Percentiles rank a stretch among this genome's conserved stretches.
Evolutionary conservation across 108 stramenopile genomes (phyloP).

Genomic region (Nitzschia inconspicua): DNA sequence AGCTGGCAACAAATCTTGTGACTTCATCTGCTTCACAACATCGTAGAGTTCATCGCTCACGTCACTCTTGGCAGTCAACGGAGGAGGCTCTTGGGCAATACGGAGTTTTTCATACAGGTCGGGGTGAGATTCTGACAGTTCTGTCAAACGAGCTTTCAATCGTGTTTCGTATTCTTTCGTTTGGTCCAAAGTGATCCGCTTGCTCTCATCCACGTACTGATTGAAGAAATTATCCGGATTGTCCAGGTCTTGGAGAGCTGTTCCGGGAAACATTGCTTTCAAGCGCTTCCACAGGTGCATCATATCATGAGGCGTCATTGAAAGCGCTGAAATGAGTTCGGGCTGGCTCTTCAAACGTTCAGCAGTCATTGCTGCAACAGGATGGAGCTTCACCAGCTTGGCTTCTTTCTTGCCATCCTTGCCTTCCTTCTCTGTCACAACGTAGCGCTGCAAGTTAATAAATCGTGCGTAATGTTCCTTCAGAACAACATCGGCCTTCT

Average conservation of each 20-base stretch:
- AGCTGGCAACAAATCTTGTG: slow-evolving; percentile 85
- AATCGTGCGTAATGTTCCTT: slow-evolving; percentile 92
- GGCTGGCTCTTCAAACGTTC: slow-evolving; percentile 74
- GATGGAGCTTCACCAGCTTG: slow-evolving; percentile 91
- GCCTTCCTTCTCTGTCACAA: slow-evolving; percentile 78
- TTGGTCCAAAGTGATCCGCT: slow-evolving; percentile 93
- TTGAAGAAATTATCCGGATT: slow-evolving; percentile 95
- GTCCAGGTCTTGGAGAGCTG: slow-evolving; percentile 80
- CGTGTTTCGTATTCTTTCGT: slow-evolving; percentile 96
- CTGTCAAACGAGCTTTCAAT: slow-evolving; percentile 82
- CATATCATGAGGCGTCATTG: slow-evolving; percentile 96
- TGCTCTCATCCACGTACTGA: slow-evolving; percentile 63
- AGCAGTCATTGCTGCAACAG: slow-evolving; percentile 93
- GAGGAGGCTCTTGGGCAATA: slow-evolving; percentile 73
- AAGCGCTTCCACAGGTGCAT: slow-evolving; percentile 91
- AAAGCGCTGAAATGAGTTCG: slow-evolving; percentile 75
- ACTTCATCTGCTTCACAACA: slow-evolving; percentile 83
- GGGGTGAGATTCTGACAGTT: slow-evolving; percentile 75
- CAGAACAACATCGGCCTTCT: slow-evolving; percentile 72
- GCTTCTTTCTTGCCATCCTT: slow-evolving; percentile 76
- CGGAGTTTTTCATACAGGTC: slow-evolving; percentile 82
- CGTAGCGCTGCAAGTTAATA: slow-evolving; percentile 98
- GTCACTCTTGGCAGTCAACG: slow-evolving; percentile 73
- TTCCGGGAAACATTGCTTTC: slow-evolving; percentile 76
- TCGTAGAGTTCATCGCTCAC: slow-evolving; percentile 81